Conservation (phyloP, 371 early-diverging fungal genomes). For the Racocetra persica region DNA sequence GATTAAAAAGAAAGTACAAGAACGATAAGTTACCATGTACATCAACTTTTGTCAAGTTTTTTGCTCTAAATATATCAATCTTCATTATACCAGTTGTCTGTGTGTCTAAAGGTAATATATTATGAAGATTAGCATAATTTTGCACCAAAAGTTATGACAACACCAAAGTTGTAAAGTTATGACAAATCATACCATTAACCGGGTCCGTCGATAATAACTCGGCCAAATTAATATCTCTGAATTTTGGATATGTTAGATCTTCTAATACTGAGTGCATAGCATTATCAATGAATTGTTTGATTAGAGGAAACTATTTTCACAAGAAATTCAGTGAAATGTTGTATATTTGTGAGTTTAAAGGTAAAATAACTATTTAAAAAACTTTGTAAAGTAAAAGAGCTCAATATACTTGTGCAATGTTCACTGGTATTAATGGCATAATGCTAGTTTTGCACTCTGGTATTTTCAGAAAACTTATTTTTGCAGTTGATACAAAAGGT, state of each 20-base stretch:
- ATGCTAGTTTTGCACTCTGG: conserved; percentile 27
- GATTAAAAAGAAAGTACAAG: no score
- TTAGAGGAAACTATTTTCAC: conserved; percentile 32
- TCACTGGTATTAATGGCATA: conserved; percentile 31
- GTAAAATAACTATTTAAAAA: not conserved
- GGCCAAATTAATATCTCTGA: conserved; percentile 12
- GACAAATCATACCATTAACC: not conserved
- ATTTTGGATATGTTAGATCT: conserved; percentile 36
- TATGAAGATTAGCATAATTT: not conserved
- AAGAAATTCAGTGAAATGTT: not conserved
- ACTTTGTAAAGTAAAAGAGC: not conserved
- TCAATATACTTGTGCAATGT: conserved; percentile 34
- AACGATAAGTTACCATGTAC: conserved; percentile 32
- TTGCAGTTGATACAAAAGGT: conserved; percentile 37
- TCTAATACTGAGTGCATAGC: conserved; percentile 20
- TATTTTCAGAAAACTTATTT: conserved; percentile 26
- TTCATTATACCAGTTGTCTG: conserved; percentile 38
- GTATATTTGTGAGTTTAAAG: no score
- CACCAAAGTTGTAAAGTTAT: no score
- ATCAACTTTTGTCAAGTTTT: conserved; percentile 37
- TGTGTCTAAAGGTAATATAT: conserved; percentile 10
- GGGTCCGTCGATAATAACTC: conserved; percentile 20
- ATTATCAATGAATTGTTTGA: conserved; percentile 20
- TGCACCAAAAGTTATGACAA: no score
- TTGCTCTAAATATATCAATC: conserved; percentile 33